Base-by-base conservation (phyloP, 495 filamentous ascomycete genomes). In the Penicillium paxilli region DNA sequence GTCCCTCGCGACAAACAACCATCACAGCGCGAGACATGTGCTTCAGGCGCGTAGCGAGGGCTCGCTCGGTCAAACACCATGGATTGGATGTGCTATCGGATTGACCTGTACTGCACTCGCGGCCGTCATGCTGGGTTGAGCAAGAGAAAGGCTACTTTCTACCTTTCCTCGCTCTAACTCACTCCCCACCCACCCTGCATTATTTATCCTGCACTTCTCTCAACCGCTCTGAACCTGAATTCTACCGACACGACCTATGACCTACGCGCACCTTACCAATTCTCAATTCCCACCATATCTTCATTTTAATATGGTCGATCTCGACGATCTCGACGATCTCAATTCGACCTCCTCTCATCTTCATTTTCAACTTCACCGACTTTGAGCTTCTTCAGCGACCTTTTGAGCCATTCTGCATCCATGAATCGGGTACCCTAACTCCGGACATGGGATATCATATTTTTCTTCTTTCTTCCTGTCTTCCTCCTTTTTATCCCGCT, bases 51-150 rank as follows among this genome's bases (percentile, higher is more conserved):
- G 75, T 52, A 78, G 72, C 51, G 75, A 78, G 54, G 75, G 75
- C 23, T 71, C 68, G 9, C 61, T 78, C 0, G 75, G 75, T 20
- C 73, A 78, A 51, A 72, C 75, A 1, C 75, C 75, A 25, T 78
- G 75, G 75, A 75, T 76, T 46, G 75, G 75, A 21, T 77, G 77
- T 74, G 75, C 71, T 14, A 74, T 78, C 45, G 75, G 75, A 22
- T 46, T 78, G 46, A 74, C 72, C 20, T 77, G 67, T 44, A 78
- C 75, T 25, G 70, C 73, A 8, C 48, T 77, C 24, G 69, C 75
- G 11, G 75, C 75, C 9, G 71, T 76, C 23, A 77, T 76, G 72
- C 58, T 78, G 47, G 75, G 75, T 25, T 77, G 9, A n/a, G 19
- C 14, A 1, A 16, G 14, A 24, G 19, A 46, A 54, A 48, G 51